A percentile compares a stretch with the other conserved stretches of the same genome.
Conservation (phyloP, 1,139 yeast genomes). For the Taphrina flavorubra region DNA sequence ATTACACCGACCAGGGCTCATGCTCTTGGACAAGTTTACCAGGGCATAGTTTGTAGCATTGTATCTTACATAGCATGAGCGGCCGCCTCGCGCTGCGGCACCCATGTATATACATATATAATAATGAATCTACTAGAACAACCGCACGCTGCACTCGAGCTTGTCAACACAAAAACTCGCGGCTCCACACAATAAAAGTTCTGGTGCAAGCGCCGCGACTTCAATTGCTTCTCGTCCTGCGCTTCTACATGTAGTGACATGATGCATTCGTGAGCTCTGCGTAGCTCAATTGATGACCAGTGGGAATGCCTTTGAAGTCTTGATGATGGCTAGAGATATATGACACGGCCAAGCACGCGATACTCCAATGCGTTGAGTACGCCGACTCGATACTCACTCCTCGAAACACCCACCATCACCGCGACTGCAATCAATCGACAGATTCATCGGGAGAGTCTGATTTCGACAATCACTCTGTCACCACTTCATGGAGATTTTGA, state of each 20-base stretch:
- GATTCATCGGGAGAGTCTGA: not conserved
- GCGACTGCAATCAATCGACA: slow-evolving; percentile 13
- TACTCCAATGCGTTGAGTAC: slow-evolving; percentile 10
- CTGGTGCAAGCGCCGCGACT: not conserved
- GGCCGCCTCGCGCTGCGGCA: not conserved
- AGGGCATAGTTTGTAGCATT: not conserved
- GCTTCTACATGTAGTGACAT: not conserved
- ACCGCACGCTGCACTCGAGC: too few relatives aligned
- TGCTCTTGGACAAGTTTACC: not conserved
- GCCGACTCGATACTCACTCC: slow-evolving; percentile 7
- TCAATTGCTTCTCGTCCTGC: not conserved
- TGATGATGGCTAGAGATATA: not conserved
- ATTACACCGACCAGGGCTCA: not conserved
- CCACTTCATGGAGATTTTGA: slow-evolving; percentile 1
- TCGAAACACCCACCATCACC: slow-evolving; percentile 13
- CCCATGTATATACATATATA: not conserved
- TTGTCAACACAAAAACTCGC: too few relatives aligned
- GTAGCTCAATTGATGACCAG: too few relatives aligned
- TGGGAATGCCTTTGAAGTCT: too few relatives aligned
- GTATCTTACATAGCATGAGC: not conserved
- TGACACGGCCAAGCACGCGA: slow-evolving; percentile 21
- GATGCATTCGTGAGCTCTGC: too few relatives aligned
- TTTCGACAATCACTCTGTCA: slow-evolving; percentile 12
- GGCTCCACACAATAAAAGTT: not conserved
- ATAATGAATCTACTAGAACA: not conserved